Evolutionary conservation across 768 basidiomycete genomes (phyloP).

Genomic region (Russula earlei): DNA sequence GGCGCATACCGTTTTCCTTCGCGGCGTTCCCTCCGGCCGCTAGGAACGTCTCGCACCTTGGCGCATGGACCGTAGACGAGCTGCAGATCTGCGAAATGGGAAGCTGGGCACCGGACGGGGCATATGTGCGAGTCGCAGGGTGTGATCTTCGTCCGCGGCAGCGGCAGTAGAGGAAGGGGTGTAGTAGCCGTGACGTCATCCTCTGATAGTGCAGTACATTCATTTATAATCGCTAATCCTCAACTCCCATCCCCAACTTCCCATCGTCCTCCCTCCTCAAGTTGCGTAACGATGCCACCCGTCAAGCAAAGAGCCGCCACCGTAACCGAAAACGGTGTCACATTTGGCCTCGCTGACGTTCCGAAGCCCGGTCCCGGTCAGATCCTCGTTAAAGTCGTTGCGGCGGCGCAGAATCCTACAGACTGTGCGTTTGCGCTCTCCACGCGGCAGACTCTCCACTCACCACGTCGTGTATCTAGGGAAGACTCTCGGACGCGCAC

Average conservation of each 20-base stretch:
- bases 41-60: conserved; percentile 36
- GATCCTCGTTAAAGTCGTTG: conserved; percentile 8
- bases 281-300: neutral
- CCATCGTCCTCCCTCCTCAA: too few relatives aligned
- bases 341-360: conserved; percentile 1
- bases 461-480: neutral
- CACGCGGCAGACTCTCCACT: neutral
- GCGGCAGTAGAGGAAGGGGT: too few relatives aligned
- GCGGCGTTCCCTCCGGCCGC: neutral
- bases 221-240: too few relatives aligned
- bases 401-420: conserved; percentile 9
- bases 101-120: conserved; percentile 50
- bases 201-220: too few relatives aligned
- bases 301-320: conserved; percentile 1
- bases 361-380: conserved; percentile 3
- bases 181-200: too few relatives aligned
- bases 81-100: conserved; percentile 68
- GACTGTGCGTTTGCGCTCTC: conserved; percentile 4
- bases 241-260: too few relatives aligned
- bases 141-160: conserved; percentile 1
- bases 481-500: neutral
- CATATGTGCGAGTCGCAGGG: conserved; percentile 38
- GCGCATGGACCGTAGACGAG: conserved; percentile 43
- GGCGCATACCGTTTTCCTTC: conserved; percentile 37
- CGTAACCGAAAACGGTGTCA: neutral